A percentile compares a stretch with the other conserved stretches of the same genome.
Evolutionary conservation across 1,284 basidiomycete genomes (phyloP).

Genomic region (Pisolithus thermaeus): DNA sequence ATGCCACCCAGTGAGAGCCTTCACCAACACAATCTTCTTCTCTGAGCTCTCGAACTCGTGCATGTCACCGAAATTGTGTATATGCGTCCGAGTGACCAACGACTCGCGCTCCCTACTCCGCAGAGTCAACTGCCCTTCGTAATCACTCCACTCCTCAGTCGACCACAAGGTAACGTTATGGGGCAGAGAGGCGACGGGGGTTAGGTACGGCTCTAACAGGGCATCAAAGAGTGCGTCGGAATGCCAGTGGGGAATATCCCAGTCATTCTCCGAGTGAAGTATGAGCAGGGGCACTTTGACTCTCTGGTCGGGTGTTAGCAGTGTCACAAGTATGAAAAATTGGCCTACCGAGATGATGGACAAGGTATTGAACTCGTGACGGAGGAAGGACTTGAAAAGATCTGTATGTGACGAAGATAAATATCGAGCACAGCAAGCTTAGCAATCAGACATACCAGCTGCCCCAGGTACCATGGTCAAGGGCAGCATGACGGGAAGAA

Average conservation of each 20-base stretch:
- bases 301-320: conserved; percentile 32
- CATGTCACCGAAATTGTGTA: conserved; percentile 55
- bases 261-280: conserved; percentile 77
- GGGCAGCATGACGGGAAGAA: conserved; percentile 68
- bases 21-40: conserved; percentile 52
- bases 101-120: conserved; percentile 36
- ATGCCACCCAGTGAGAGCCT: conserved; percentile 60
- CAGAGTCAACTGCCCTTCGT: conserved; percentile 29
- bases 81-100: conserved; percentile 41
- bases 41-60: conserved; percentile 45
- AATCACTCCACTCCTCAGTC: conserved; percentile 34
- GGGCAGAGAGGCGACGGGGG: conserved; percentile 40
- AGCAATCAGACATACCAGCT: conserved; percentile 46
- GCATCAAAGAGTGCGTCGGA: conserved; percentile 68
- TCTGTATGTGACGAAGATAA: conserved; percentile 33
- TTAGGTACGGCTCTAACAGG: conserved; percentile 60
- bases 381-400: conserved; percentile 49
- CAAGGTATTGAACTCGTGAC: conserved; percentile 64
- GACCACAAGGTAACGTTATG: conserved; percentile 26
- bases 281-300: conserved; percentile 68
- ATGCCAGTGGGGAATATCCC: conserved; percentile 75
- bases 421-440: neutral
- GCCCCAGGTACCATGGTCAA: conserved; percentile 66
- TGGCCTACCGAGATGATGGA: conserved; percentile 49
- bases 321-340: too few relatives aligned